These are phyloP conservation scores for Apiospora arundinis DNA, from an alignment of 2,329 filamentous ascomycete species.

Conservation along the genomic window DNA sequence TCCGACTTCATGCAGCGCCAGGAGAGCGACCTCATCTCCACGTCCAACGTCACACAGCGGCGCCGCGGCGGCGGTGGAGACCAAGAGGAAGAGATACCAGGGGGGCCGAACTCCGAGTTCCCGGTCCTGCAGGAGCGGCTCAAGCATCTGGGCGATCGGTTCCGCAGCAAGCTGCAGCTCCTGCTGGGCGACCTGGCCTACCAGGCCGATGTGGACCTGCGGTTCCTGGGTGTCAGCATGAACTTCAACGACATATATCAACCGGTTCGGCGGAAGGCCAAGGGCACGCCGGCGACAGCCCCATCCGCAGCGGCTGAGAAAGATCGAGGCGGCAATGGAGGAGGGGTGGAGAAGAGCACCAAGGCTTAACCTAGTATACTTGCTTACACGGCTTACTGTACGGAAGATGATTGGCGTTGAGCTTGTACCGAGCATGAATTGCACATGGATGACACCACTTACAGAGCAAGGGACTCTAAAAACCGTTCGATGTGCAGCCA, in stretches of 20 bases:
- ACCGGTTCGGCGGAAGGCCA: constrained; percentile 71
- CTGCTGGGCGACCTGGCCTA: constrained; percentile 89
- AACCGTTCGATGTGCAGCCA: constrained; percentile 10
- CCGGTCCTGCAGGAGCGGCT: constrained; percentile 78
- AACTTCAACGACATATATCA: constrained; percentile 99
- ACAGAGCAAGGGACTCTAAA: neutral
- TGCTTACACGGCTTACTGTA: neutral
- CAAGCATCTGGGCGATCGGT: constrained; percentile 74
- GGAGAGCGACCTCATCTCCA: constrained; percentile 70
- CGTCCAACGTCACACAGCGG: constrained; percentile 36
- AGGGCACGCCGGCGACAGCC: constrained; percentile 30
- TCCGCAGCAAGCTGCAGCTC: constrained; percentile 77
- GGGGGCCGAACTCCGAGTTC: constrained; percentile 70
- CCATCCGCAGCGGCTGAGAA: constrained; percentile 9
- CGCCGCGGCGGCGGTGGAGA: constrained; percentile 30
- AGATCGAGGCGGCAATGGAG: constrained; percentile 18
- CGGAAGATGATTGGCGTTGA: neutral
- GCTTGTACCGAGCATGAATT: neutral
- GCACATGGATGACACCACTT: constrained; percentile 1
- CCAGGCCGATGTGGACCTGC: constrained; percentile 93
- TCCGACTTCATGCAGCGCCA: constrained; percentile 94
- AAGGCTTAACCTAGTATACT: constrained; percentile 1
- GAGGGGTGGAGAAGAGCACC: constrained; percentile 14
- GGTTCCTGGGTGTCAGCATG: constrained; percentile 95
- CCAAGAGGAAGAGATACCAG: constrained; percentile 48